Evolutionary conservation across 371 early-diverging fungal genomes (phyloP), one percentile per base, ranked within the genome.

Genomic region (Saksenaea vasiformis): DNA sequence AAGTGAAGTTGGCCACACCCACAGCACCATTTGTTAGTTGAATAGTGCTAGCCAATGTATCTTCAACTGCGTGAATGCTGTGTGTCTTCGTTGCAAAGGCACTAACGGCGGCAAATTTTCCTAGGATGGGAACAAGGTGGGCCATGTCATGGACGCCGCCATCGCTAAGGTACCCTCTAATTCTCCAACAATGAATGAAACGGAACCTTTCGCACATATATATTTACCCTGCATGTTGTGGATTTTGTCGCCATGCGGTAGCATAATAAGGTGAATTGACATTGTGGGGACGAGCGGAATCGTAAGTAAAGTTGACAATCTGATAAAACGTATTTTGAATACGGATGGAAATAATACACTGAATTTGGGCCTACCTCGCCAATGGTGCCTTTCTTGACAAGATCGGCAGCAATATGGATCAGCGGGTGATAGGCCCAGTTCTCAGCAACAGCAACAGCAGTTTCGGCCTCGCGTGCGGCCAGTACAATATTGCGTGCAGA

Each of bases 101-200:
- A 60, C 61, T 66, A 17, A 82, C 79, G 44, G 69, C 60, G 7
- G 71, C 62, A 43, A 82, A 73, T 15, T 64, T 38, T 17, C 82
- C 82, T 9, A 82, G 56, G n/a, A 79, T 74, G 27, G 74, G 76
- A 4, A 78, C 53, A 34, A 82, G 59, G 54, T 78, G 79, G n/a
- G 76, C 76, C 72, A 82, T 69, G 51, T 82, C 78, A 60, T 82
- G 82, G 5, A 82, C 82, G 62, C 79, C 74, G 8, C 82, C 82
- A 64, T 82, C 82, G 60, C 79, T 79, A 13, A 82, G 66, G 57
- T 82, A 82, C 1, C 82, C 82, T n/a, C 80, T 79, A 64, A 19
- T 60, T 13, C 5, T 5, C 8, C 22, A 62, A 14, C 54, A 54
- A 61, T 11, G 13, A 19, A n/a, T 17, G 37, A 53, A 34, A 17